A percentile compares a stretch with the other conserved stretches of the same genome.
These are phyloP conservation scores for Mycena haematopus DNA, from an alignment of 768 basidiomycete species.

Conservation along the genomic window DNA sequence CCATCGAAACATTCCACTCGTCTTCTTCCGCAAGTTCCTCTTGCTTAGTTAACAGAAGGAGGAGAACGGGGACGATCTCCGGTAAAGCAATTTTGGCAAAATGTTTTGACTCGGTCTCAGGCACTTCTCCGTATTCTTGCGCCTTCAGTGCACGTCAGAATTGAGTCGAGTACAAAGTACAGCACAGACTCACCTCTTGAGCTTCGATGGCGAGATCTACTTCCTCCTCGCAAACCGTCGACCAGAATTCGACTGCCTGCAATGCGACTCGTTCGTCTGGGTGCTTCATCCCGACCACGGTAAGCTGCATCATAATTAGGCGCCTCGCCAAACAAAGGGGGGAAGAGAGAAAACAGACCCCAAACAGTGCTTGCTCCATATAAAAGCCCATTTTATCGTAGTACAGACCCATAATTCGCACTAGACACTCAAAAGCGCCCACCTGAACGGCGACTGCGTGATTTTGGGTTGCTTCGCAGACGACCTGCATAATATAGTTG, in stretches of 20 bases:
- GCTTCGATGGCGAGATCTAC: slow-evolving; percentile 91
- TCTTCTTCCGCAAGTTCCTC: slow-evolving; percentile 98
- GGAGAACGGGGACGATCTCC: slow-evolving; percentile 92
- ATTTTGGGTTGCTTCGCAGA: slow-evolving; percentile 97
- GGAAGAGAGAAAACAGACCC: slow-evolving; percentile 60
- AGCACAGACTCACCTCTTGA: slow-evolving; percentile 68
- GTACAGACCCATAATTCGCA: slow-evolving; percentile 96
- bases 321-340: slow-evolving; percentile 1
- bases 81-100: slow-evolving; percentile 95
- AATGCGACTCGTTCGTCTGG: slow-evolving; percentile 88
- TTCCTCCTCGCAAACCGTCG: slow-evolving; percentile 98
- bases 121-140: slow-evolving; percentile 85
- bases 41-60: slow-evolving; percentile 88
- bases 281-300: slow-evolving; percentile 97
- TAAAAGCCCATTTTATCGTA: slow-evolving; percentile 99
- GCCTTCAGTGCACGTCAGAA: slow-evolving; percentile 57
- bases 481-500: slow-evolving; percentile 99
- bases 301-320: slow-evolving; percentile 61
- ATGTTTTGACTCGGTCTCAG: slow-evolving; percentile 84
- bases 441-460: slow-evolving; percentile 82
- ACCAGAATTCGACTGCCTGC: slow-evolving; percentile 99
- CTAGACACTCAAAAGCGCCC: slow-evolving; percentile 94
- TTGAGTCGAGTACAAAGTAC: background rate
- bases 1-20: slow-evolving; percentile 99
- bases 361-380: slow-evolving; percentile 99